Evolutionary conservation across 2,329 filamentous ascomycete species (phyloP).

Genomic region (Rutstroemia sp.): DNA sequence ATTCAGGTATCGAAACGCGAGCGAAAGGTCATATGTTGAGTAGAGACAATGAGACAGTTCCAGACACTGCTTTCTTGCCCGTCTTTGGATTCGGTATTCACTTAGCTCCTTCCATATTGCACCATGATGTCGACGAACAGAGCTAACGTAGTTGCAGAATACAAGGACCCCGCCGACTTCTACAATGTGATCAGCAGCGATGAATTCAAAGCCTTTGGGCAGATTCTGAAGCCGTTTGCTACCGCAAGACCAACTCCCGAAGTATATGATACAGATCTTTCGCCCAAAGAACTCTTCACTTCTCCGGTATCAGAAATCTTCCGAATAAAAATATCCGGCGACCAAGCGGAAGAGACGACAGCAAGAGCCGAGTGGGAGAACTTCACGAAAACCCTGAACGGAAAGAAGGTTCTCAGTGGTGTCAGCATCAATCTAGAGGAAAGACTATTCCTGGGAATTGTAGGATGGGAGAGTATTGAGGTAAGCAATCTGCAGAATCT

Average conservation of each 20-base stretch:
- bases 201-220: not conserved
- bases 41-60: not conserved
- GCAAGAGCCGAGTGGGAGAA: not conserved
- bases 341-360: not conserved
- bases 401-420: not conserved
- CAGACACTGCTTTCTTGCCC: not conserved
- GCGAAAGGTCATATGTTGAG: not conserved
- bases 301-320: not conserved
- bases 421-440: conserved; percentile 1
- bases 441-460: not conserved
- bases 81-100: not conserved
- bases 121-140: not conserved
- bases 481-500: not conserved
- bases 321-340: not conserved
- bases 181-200: not conserved
- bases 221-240: not conserved
- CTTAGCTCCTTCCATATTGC: not conserved
- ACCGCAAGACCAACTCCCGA: not conserved
- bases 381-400: not conserved
- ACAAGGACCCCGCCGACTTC: not conserved
- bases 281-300: not conserved
- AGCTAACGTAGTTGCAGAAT: not conserved
- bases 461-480: not conserved
- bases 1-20: not conserved
- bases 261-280: not conserved